phyloP scores from a whole-genome alignment of 2,329 filamentous ascomycete genomes.

The Aquanectria penicillioides region DNA sequence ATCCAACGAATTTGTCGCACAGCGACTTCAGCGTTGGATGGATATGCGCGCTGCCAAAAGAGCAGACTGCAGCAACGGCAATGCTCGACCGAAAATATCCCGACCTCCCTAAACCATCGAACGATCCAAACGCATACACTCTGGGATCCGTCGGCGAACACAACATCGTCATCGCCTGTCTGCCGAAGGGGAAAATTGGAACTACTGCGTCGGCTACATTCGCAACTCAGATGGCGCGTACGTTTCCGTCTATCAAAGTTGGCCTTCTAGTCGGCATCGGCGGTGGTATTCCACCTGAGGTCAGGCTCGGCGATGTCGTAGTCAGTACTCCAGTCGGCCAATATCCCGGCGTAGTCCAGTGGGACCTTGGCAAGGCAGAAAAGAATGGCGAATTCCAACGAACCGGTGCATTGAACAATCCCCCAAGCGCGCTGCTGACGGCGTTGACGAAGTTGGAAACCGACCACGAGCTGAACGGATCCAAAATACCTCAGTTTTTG shows the following conservation, averaged over 20 bases:
- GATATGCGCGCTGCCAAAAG: not conserved
- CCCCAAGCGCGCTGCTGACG: not conserved
- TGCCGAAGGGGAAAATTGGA: not conserved
- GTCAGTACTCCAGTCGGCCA: not conserved
- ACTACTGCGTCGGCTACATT: not conserved
- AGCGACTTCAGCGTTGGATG: not conserved
- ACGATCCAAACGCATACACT: constrained; percentile 2
- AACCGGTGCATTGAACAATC: not conserved
- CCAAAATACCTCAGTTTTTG: not conserved
- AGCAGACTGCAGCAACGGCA: not conserved
- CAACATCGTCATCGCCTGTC: constrained; percentile 4
- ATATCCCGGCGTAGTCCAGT: not conserved
- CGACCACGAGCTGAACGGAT: not conserved
- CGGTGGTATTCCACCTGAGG: not conserved
- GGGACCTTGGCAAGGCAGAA: not conserved
- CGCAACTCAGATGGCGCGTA: not conserved
- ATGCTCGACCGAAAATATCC: constrained; percentile 4
- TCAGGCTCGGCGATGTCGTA: not conserved
- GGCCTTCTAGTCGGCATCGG: constrained; percentile 6
- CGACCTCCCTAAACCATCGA: not conserved
- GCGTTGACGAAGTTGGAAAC: not conserved
- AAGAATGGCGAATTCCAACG: not conserved
- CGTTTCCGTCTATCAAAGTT: not conserved
- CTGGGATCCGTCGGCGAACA: not conserved
- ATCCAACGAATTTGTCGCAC: no score